Base-by-base conservation (phyloP, 306 rosid species). In the Oemleria cerasiformis region DNA sequence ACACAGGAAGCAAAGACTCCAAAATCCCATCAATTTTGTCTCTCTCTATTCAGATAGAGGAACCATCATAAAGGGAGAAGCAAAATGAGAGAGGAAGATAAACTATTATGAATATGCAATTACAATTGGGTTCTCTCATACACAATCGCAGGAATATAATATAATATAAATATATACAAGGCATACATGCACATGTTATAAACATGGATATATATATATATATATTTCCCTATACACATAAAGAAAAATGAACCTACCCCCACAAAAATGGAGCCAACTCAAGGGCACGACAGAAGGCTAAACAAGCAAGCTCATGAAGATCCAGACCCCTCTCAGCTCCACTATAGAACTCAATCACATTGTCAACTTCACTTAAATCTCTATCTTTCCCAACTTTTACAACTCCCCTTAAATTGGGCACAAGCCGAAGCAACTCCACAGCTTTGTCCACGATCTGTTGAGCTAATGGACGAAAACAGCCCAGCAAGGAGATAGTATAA, bases 291-390 rank as follows among this genome's bases (percentile, higher is more conserved):
- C 92, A 88, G 63, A 91, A 86, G 30, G 96, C 96, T 60, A 87
- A 66, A 76, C 97, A 93, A 83, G 87, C 92, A 79, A 80, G 82
- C 82, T 93, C 98, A 2, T 91, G 98, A 71, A 93, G 98, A 82
- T 87, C 97, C 5, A 93, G 79, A 73, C 96, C 88, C 79, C 80
- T 87, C 83, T 87, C 92, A 48, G 38, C 65, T 38, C 67, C 68
- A 53, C 63, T 56, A 75, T 77, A 86, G 72, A 78, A 79, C 60
- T 91, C 88, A 42, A 86, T 61, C 44, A 91, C 85, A 74, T 72
- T 57, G 48, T 51, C 71, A 44, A 81, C 84, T 73, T 81, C 92
- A 50, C 69, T 83, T 55, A 80, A 78, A 73, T 71, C 78, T 17
- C 40, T 45, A 43, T 76, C 84, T 8, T 38, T 67, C 21, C 81